Base-by-base conservation (phyloP, 2,329 filamentous ascomycete genomes). In the Trichophyton equinum region DNA sequence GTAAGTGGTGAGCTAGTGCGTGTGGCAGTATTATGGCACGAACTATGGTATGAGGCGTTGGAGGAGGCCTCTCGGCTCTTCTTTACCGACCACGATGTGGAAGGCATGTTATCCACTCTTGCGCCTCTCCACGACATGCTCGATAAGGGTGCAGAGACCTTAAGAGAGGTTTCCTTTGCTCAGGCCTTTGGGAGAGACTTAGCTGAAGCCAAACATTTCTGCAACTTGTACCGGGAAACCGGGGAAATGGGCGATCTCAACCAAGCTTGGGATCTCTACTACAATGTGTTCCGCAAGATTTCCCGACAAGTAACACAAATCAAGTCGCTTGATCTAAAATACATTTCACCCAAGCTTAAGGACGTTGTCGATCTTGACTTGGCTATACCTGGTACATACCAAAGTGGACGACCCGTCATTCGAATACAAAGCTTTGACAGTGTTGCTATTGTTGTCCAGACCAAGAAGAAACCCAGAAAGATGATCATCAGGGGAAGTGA, bases 201-300 rank as follows among this genome's bases (percentile, higher is more conserved):
- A 22, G 87, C 89, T 62, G 95, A 99, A 74, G 95, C 94, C 7
- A 87, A 90, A 63, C 91, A 97, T 67, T 99, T 94, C 87, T 99
- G 94, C 73, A 86, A 89, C 64, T 89, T 95, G 59, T 99, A 95
- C 75, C 87, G 89, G 68, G 84, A 85, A 46, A 94, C 89, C n/a
- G 82, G 86, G 58, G 94, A 99, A 70, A 85, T 94, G 63, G 92
- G 89, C 56, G 95, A 99, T 72, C 83, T 99, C 53, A 99, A 97
- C 70, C 91, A 96, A 74, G 94, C 94, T 5, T 99, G 94, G 94
- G 95, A 99, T 74, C 82, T 99, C 13, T 99, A 99, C 75, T 99
- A 99, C 75, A 91, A 95, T 66, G 94, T 97, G 0, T 99, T 99
- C 84, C 85, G 91, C 63, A 89, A 95, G 71, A 97, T 99, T 71